Base-by-base conservation (phyloP, 306 rosid species). In the Corylus heterophylla region DNA sequence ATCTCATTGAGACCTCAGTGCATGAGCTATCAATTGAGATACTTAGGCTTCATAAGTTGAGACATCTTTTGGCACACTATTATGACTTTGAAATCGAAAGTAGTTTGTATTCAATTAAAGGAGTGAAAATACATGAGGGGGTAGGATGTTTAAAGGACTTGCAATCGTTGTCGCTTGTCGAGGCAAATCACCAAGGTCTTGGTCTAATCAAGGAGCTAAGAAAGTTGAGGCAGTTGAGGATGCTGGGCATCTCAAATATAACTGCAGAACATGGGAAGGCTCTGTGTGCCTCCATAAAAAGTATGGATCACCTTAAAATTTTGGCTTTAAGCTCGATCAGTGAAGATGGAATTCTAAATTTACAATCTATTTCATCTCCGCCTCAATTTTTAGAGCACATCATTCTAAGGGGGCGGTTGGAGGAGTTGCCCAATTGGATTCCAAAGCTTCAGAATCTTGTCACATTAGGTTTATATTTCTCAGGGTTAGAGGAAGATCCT, bases 341-440 rank as follows among this genome's bases (percentile, higher is more conserved):
- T 4, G 81, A 79, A 68, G 72, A 80, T 49, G 87, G 56, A 11
- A 71, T 64, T 27, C 51, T 79, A 7, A 67, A 54, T 42, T 16
- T 79, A 4, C 76, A 83, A 25, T 79, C n/a, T 10, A 25, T 76
- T 14, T 45, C 69, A 17, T 45, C 52, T 18, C 81, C 75, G 0
- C 81, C 76, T 1, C 2, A 39, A 64, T 73, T 4, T 74, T 50
- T 76, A 6, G 67, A 18, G 35, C 14, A 25, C 25, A 78, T 84
- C 20, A 8, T 47, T 61, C 49, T 80, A 18, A 47, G 18, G 3
- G 87, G 84, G 20, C 8, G 7, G 39, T 12, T 80, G 12, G 31
- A 35, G 69, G 51, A 69, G 62, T 44, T 80, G 22, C 82, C 79
- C 2, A n/a, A 70, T 9, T 80, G 87, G 81, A 66, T 72, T 9